Conservation (phyloP, 2,329 filamentous ascomycete genomes). For the Fusarium sacchari region DNA sequence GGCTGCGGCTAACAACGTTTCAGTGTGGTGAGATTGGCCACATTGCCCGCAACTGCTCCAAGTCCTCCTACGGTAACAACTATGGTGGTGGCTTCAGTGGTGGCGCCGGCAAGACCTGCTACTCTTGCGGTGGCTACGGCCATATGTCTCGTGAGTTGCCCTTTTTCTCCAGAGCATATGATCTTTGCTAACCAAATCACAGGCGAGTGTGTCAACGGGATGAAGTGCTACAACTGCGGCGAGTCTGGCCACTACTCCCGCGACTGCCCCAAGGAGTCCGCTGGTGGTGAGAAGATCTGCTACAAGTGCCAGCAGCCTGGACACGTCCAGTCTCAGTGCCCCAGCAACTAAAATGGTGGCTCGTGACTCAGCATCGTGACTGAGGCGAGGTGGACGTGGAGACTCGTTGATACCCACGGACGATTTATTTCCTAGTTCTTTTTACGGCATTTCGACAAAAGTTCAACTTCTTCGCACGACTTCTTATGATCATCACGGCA, state of each 20-base stretch:
- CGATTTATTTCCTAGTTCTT: conserved; percentile 45
- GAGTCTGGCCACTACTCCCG: conserved; percentile 95
- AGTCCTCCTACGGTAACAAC: conserved; percentile 66
- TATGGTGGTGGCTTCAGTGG: conserved; percentile 61
- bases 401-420: conserved; percentile 57
- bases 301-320: conserved; percentile 91
- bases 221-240: conserved; percentile 99
- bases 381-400: conserved; percentile 52
- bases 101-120: conserved; percentile 85
- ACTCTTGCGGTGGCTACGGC: conserved; percentile 95
- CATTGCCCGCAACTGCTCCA: conserved; percentile 91
- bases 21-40: conserved; percentile 94
- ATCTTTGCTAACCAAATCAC: conserved; percentile 32
- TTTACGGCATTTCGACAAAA: conserved; percentile 45
- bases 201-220: conserved; percentile 95
- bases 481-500: conserved; percentile 45
- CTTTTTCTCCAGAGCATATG: neutral
- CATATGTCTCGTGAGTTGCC: conserved; percentile 84
- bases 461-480: conserved; percentile 46
- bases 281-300: conserved; percentile 91
- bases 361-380: conserved; percentile 36
- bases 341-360: conserved; percentile 70
- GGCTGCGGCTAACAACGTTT: conserved; percentile 9
- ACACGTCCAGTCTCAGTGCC: conserved; percentile 94
- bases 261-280: conserved; percentile 93